A percentile compares a stretch with the other conserved stretches of the same genome.
These are phyloP conservation scores for Hymenoscyphus occultus DNA, from an alignment of 2,329 filamentous ascomycete genomes.

Conservation along the genomic window DNA sequence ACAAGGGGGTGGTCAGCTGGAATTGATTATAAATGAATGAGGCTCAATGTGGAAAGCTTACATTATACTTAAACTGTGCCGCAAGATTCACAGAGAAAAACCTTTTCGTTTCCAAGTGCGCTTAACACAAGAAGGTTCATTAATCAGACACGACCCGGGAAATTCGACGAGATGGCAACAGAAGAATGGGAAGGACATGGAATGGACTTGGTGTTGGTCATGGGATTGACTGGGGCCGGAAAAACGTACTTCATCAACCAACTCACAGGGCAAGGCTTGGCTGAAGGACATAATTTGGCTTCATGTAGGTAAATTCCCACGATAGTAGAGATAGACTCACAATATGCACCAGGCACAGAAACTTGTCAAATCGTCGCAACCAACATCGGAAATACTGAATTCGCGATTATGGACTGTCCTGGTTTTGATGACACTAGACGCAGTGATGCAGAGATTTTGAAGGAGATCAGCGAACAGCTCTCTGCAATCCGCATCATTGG, in stretches of 20 bases:
- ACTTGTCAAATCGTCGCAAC: slow-evolving; percentile 11
- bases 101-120: no score
- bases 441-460: slow-evolving; percentile 41
- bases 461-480: slow-evolving; percentile 34
- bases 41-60: no score
- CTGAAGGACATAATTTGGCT: slow-evolving; percentile 8
- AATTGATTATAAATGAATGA: no score
- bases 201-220: slow-evolving; percentile 10
- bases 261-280: background rate
- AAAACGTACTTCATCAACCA: slow-evolving; percentile 19
- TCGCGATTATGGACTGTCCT: slow-evolving; percentile 41
- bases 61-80: no score
- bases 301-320: slow-evolving; percentile 9
- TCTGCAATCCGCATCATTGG: slow-evolving; percentile 7
- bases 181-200: background rate
- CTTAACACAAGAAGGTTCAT: no score
- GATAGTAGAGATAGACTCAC: background rate
- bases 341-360: slow-evolving; percentile 5
- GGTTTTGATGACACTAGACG: slow-evolving; percentile 43
- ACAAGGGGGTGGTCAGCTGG: no score
- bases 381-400: slow-evolving; percentile 13
- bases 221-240: slow-evolving; percentile 17
- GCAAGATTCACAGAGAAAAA: no score
- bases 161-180: background rate
- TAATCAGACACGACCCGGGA: background rate